Percentiles rank a stretch among this genome's conserved stretches.
These are phyloP conservation scores for Neopestalotiopsis sp. DNA, from an alignment of 2,329 filamentous ascomycete species.

Conservation along the genomic window DNA sequence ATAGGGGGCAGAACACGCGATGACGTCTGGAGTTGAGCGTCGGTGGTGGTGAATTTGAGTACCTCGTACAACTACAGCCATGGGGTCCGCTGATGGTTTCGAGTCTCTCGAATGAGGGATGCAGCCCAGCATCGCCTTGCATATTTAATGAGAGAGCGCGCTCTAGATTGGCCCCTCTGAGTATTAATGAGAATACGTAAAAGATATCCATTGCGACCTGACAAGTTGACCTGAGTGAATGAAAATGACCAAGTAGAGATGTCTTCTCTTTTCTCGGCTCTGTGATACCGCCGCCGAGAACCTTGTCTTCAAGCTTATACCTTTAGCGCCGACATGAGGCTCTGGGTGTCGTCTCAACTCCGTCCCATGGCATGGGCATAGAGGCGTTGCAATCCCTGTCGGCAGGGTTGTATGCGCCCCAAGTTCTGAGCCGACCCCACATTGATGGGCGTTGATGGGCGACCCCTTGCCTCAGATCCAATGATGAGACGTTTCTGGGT, in stretches of 20 bases:
- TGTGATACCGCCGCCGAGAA: neutral
- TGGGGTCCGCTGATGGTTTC: neutral
- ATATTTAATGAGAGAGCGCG: neutral
- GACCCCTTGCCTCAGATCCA: constrained; percentile 13
- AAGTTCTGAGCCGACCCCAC: constrained; percentile 6
- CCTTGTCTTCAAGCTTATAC: constrained; percentile 11
- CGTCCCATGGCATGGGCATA: neutral
- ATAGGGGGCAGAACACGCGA: neutral
- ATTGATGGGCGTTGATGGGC: constrained; percentile 7
- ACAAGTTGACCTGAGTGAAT: too few relatives aligned
- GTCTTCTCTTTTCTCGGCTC: neutral
- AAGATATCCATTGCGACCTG: neutral
- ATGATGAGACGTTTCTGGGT: constrained; percentile 6
- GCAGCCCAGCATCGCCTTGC: neutral
- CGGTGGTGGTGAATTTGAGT: neutral
- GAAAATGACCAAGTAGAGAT: neutral
- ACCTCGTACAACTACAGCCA: neutral
- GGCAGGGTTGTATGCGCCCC: constrained; percentile 3
- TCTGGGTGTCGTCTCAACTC: constrained; percentile 12
- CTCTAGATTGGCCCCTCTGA: neutral
- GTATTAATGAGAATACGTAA: neutral
- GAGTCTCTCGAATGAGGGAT: neutral
- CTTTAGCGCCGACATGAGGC: neutral
- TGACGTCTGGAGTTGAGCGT: constrained; percentile 5
- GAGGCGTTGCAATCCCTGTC: neutral